Evolutionary conservation across 2,329 filamentous ascomycete species (phyloP), one percentile per base, ranked within the genome.

Genomic region (Verticillium isaacii): DNA sequence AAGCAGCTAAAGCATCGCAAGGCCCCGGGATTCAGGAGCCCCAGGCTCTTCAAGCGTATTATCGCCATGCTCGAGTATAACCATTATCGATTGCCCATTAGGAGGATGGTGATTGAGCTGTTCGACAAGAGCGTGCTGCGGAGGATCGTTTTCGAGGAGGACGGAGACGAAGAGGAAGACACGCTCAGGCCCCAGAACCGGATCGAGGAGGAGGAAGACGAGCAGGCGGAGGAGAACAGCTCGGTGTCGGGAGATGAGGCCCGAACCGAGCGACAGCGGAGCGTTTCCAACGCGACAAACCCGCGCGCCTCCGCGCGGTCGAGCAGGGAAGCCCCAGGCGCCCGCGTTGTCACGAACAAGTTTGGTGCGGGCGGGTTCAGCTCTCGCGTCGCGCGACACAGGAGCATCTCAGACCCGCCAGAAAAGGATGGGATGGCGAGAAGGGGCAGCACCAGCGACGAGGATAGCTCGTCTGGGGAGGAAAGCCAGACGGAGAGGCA

Each of bases 51-150:
- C 78, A 88, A 89, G 67, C 91, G 93, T 70, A 88, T 95, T 56
- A 88, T 99, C 80, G 85, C 86, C 9, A 82, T 98, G 57, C 82
- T 99, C 63, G 93, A 97, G 74, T 88, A 87, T 67, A 94, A 97
- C 69, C 92, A 96, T 72, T 98, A 95, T 75, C 86, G 93, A 25
- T 83, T 99, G 2, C 89, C 89, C 1, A 90, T 96, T 32, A 89
- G 94, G 64, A 89, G 94, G 56, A 93, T 97, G 76, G 90, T 97
- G 39, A 88, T 98, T 63, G 95, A 98, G 72, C 78, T 99, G 25
- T 99, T 99, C 70, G 94, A 98, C 70, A 95, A 94, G 76, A 89
- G 86, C 63, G 91, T 98, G 54, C 82, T 98, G 76, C 83, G 93
- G 65, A 86, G 87, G 66, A 91, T 97, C 63, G 90, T 99, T 14